A percentile compares a stretch with the other conserved stretches of the same genome.
Conservation (phyloP, 192 early-diverging fungal genomes). For the Coemansia sp. region DNA sequence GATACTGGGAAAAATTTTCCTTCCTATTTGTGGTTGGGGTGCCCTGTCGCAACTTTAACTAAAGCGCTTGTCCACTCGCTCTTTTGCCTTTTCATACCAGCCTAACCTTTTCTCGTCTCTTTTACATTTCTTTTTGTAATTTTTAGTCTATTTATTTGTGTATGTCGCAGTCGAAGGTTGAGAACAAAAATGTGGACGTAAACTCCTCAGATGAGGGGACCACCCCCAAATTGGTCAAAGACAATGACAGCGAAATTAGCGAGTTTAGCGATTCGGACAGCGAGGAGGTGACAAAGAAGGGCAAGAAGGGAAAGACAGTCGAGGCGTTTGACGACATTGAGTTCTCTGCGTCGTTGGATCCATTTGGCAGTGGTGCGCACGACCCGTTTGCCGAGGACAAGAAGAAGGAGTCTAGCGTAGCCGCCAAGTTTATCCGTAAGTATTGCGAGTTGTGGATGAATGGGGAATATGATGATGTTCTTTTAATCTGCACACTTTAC, state of each 20-base stretch:
- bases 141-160: slow-evolving; percentile 9
- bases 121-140: slow-evolving; percentile 4
- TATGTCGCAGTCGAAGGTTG: neutral
- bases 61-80: neutral
- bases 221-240: neutral
- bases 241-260: slow-evolving; percentile 4
- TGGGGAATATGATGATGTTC: slow-evolving; percentile 4
- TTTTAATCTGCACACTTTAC: slow-evolving; percentile 8
- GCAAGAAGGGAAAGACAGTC: slow-evolving; percentile 9
- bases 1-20: neutral
- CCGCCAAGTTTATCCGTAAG: slow-evolving; percentile 56
- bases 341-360: slow-evolving; percentile 13
- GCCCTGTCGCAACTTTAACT: too few relatives aligned
- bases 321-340: slow-evolving; percentile 15
- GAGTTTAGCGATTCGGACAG: neutral
- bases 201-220: slow-evolving; percentile 1
- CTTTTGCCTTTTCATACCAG: neutral
- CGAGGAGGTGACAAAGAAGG: slow-evolving; percentile 4
- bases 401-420: slow-evolving; percentile 48
- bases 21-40: neutral
- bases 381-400: slow-evolving; percentile 53
- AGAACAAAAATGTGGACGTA: slow-evolving; percentile 5
- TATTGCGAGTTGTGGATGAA: neutral
- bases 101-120: slow-evolving; percentile 1
- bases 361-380: slow-evolving; percentile 41